phyloP scores from a whole-genome alignment of 1,284 basidiomycete species.

The Heliocybe sulcata region DNA sequence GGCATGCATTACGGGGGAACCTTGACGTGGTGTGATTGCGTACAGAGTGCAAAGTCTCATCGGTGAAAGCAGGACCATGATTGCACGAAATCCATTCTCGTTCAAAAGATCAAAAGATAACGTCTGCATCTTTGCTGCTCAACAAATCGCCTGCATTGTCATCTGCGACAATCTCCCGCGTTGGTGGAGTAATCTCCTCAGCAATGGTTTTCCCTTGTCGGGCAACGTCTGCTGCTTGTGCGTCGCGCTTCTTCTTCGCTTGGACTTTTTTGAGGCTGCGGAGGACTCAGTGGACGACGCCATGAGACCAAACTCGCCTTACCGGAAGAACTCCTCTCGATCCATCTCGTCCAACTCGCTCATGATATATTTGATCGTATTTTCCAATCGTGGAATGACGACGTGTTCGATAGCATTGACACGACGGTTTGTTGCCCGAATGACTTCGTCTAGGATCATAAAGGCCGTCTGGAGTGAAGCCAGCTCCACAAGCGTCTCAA shows the following conservation, averaged over 20 bases:
- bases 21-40: background rate
- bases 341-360: constrained; percentile 97
- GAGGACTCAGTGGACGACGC: background rate
- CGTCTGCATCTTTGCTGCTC: constrained; percentile 82
- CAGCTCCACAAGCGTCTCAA: constrained; percentile 95
- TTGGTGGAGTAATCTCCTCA: constrained; percentile 21
- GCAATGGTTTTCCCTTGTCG: constrained; percentile 2
- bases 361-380: constrained; percentile 96
- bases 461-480: constrained; percentile 98
- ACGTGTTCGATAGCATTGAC: constrained; percentile 99
- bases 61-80: background rate
- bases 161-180: constrained; percentile 14
- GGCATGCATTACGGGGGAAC: background rate
- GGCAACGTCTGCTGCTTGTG: constrained; percentile 38
- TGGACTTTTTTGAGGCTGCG: constrained; percentile 89
- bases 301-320: constrained; percentile 8
- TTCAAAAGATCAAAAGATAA: constrained; percentile 92
- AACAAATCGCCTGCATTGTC: constrained; percentile 53
- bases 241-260: constrained; percentile 92
- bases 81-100: too few relatives aligned
- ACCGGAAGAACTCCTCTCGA: constrained; percentile 96
- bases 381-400: constrained; percentile 92
- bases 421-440: constrained; percentile 94
- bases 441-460: constrained; percentile 98
- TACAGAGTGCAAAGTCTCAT: background rate